A percentile compares a stretch with the other conserved stretches of the same genome.
Evolutionary conservation across 177 flowering plant genomes (phyloP).

Genomic region (Vitis hybrid): DNA sequence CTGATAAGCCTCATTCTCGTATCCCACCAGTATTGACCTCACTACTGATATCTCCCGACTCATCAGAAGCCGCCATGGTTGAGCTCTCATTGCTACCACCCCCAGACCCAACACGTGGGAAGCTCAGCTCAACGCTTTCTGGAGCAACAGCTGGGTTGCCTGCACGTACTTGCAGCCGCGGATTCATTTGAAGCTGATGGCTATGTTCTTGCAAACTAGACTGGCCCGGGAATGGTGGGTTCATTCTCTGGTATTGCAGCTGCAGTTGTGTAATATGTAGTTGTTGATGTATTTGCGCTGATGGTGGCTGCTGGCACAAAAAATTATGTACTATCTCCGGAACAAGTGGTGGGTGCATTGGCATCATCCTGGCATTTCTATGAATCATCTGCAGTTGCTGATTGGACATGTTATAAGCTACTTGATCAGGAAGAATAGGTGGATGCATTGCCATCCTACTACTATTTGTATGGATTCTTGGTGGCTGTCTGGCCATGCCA

Average conservation of each 20-base stretch:
- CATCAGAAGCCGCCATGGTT: too few species aligned
- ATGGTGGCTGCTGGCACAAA: slow-evolving; percentile 8
- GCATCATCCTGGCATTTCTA: not conserved
- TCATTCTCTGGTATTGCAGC: slow-evolving; percentile 2
- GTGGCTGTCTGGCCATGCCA: too few species aligned
- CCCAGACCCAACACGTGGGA: not conserved
- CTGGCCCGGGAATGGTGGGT: not conserved
- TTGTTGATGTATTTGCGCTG: not conserved
- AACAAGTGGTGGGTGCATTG: not conserved
- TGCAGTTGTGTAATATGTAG: not conserved
- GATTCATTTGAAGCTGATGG: too few species aligned
- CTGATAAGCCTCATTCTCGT: not conserved
- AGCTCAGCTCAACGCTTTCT: not conserved
- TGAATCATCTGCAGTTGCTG: too few species aligned
- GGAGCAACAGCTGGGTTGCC: not conserved
- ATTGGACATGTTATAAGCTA: too few species aligned
- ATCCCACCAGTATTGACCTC: too few species aligned
- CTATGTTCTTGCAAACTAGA: too few species aligned
- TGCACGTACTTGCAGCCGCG: not conserved
- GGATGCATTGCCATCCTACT: too few species aligned
- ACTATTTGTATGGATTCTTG: too few species aligned
- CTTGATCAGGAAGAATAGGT: too few species aligned
- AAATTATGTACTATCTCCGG: not conserved
- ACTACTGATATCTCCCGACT: too few species aligned
- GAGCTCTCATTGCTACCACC: too few species aligned